Percentiles rank a stretch among this genome's conserved stretches.
phyloP scores from a whole-genome alignment of 495 filamentous ascomycete genomes.

The Penicillium crystallinum region DNA sequence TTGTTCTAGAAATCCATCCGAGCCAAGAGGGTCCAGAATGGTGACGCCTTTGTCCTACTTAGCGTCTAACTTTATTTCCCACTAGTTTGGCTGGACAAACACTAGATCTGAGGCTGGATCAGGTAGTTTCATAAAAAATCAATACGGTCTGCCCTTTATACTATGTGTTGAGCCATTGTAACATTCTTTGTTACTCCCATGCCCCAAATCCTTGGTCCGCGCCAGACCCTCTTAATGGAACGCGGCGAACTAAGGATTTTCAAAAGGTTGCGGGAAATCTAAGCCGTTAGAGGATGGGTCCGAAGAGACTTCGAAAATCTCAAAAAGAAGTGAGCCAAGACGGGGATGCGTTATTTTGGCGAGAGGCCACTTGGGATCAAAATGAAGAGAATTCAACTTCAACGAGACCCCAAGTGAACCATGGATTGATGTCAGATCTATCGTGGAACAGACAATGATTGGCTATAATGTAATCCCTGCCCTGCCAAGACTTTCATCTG shows the following conservation, averaged over 20 bases:
- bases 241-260: no score
- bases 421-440: background rate
- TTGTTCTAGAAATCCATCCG: background rate
- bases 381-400: background rate
- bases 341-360: background rate
- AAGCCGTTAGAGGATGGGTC: background rate
- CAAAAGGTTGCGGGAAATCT: no score
- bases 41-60: background rate
- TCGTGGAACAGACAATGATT: background rate
- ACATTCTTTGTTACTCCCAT: no score
- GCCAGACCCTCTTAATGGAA: no score
- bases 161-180: no score
- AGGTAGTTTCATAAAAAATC: no score
- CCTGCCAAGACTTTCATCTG: conserved; percentile 1
- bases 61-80: background rate
- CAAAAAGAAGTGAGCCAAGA: background rate
- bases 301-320: background rate
- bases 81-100: background rate
- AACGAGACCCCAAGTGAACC: background rate
- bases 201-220: no score
- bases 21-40: background rate
- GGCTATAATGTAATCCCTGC: background rate
- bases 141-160: no score
- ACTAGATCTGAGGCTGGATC: no score
- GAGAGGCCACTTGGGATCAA: background rate